Evolutionary conservation across 805 yeast species (phyloP).

Genomic region (Spathaspora hagerdaliae): DNA sequence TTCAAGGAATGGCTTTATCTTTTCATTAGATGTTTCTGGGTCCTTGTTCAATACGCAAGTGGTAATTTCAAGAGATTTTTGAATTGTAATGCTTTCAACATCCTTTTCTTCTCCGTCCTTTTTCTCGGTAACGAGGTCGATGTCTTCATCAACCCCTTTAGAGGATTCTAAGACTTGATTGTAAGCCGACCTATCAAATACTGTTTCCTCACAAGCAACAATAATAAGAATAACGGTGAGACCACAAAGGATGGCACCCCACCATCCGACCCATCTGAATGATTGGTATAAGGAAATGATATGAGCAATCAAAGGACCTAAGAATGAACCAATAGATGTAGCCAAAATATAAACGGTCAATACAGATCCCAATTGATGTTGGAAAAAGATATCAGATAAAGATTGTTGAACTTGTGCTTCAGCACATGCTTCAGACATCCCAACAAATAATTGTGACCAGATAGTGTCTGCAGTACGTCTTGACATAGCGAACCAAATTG

Average conservation of each 20-base stretch:
- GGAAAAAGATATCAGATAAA: slow-evolving; percentile 68
- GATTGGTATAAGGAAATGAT: slow-evolving; percentile 54
- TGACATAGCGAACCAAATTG: slow-evolving; percentile 66
- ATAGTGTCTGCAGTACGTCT: slow-evolving; percentile 55
- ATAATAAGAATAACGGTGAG: slow-evolving; percentile 49
- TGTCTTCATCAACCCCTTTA: not conserved
- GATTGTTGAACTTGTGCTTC: slow-evolving; percentile 69
- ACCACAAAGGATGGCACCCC: slow-evolving; percentile 46
- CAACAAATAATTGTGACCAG: slow-evolving; percentile 77
- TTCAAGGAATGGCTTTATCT: slow-evolving; percentile 38
- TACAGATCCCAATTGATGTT: slow-evolving; percentile 70
- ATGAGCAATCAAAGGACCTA: slow-evolving; percentile 81
- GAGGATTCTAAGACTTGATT: slow-evolving; percentile 1
- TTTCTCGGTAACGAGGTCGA: slow-evolving; percentile 6
- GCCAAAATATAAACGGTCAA: slow-evolving; percentile 73
- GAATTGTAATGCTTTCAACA: slow-evolving; percentile 7
- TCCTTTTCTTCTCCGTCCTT: slow-evolving; percentile 9
- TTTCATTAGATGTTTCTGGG: slow-evolving; percentile 7
- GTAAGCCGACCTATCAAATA: slow-evolving; percentile 47
- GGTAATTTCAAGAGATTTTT: slow-evolving; percentile 8
- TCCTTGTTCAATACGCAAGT: not conserved
- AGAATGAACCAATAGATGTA: slow-evolving; percentile 70
- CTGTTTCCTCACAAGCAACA: slow-evolving; percentile 69
- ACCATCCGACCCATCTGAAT: slow-evolving; percentile 82
- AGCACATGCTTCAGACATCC: slow-evolving; percentile 76